Evolutionary conservation across 2,329 filamentous ascomycete genomes (phyloP).

Genomic region (Fusarium xylarioides): DNA sequence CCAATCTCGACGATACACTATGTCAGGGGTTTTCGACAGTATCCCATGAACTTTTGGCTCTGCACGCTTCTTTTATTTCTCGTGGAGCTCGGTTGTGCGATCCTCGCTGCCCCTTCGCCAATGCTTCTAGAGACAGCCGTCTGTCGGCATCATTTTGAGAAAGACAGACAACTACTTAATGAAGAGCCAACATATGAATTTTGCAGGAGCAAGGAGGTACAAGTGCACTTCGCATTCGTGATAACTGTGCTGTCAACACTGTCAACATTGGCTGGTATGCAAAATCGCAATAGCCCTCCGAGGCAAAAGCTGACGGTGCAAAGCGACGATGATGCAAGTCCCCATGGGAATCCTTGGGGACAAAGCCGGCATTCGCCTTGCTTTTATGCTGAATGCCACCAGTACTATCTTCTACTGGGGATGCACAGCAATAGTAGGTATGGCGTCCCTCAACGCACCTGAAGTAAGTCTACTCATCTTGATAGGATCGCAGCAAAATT

Average conservation of each 20-base stretch:
- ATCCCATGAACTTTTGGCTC: constrained; percentile 8
- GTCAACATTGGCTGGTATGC: background rate
- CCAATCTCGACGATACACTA: background rate
- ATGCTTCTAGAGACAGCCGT: constrained; percentile 1
- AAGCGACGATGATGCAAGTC: background rate
- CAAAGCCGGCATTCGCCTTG: background rate
- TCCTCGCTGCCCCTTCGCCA: background rate
- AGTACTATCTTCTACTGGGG: constrained; percentile 1
- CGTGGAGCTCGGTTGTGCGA: background rate
- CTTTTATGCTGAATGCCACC: background rate
- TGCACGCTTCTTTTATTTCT: background rate
- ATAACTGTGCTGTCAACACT: background rate
- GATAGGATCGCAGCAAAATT: background rate
- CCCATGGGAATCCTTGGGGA: background rate
- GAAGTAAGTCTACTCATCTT: too few species aligned
- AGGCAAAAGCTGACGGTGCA: background rate
- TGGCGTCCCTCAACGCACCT: background rate
- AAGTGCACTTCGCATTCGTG: background rate
- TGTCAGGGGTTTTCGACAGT: background rate
- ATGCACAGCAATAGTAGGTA: background rate
- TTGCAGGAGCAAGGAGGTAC: background rate
- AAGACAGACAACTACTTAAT: background rate
- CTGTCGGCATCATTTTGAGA: background rate
- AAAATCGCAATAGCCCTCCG: too few species aligned
- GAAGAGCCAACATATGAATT: background rate